These are phyloP conservation scores for Blastobotrys apis DNA, from an alignment of 1,139 yeast species.

Conservation along the genomic window DNA sequence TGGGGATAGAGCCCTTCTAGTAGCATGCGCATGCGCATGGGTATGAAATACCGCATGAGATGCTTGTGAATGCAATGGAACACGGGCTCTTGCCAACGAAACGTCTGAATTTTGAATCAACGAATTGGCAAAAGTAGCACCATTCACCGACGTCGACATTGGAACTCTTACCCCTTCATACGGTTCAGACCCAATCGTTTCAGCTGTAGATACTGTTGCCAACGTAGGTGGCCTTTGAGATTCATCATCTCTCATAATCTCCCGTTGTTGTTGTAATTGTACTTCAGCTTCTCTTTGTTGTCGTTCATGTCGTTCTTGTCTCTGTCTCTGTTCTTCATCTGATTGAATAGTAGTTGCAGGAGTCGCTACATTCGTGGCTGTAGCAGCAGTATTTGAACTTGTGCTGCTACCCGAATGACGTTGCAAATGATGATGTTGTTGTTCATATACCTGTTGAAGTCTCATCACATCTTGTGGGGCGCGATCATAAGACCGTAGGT, in stretches of 20 bases:
- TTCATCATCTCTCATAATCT: too few relatives aligned
- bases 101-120: slow-evolving; percentile 11
- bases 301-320: neutral
- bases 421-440: neutral
- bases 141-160: slow-evolving; percentile 9
- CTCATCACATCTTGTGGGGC: slow-evolving; percentile 1
- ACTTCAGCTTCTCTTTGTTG: too few relatives aligned
- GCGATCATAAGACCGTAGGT: slow-evolving; percentile 35
- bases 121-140: slow-evolving; percentile 11
- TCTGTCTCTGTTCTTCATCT: neutral
- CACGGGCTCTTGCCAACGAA: slow-evolving; percentile 3
- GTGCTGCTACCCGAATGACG: too few relatives aligned
- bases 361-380: too few relatives aligned
- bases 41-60: slow-evolving; percentile 11
- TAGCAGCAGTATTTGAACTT: too few relatives aligned
- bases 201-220: slow-evolving; percentile 1
- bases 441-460: slow-evolving; percentile 3
- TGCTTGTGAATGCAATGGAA: slow-evolving; percentile 11
- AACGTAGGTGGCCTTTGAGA: neutral
- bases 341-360: slow-evolving; percentile 1
- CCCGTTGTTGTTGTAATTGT: neutral
- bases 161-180: too few relatives aligned
- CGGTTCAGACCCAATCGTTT: neutral
- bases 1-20: too few relatives aligned
- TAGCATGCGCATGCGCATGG: slow-evolving; percentile 8